A percentile compares a stretch with the other conserved stretches of the same genome.
phyloP scores from a whole-genome alignment of 306 rosid species.

The Comarum palustre region DNA sequence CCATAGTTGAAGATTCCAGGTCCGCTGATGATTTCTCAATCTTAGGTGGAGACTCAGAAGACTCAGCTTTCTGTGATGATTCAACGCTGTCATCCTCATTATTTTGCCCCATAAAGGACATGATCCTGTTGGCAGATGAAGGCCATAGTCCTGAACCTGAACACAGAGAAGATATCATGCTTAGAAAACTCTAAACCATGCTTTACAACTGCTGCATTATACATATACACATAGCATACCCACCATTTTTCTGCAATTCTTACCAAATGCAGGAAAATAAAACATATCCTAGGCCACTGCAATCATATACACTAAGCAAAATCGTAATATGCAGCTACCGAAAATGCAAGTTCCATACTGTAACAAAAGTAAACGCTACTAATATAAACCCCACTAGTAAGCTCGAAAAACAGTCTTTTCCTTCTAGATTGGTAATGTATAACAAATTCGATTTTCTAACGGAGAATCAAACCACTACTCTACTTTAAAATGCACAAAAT shows the following conservation, averaged over 20 bases:
- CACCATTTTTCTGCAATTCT: not conserved
- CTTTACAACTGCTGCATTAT: not conserved
- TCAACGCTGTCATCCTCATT: conserved; percentile 49
- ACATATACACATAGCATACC: not conserved
- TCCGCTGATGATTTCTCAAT: conserved; percentile 38
- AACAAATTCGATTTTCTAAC: not conserved
- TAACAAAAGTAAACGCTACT: not conserved
- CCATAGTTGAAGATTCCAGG: conserved; percentile 32
- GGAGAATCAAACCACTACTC: not conserved
- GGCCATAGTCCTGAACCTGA: conserved; percentile 80
- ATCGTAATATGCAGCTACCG: not conserved
- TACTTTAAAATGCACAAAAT: not conserved
- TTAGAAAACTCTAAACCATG: conserved; percentile 27
- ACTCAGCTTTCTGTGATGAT: conserved; percentile 39
- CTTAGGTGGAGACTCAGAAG: conserved; percentile 39
- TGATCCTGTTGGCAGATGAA: conserved; percentile 54
- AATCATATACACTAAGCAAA: not conserved
- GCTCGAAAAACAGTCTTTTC: not conserved
- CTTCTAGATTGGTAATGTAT: not conserved
- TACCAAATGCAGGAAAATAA: not conserved
- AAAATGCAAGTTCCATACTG: not conserved
- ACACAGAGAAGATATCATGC: conserved; percentile 24
- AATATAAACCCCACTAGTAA: not conserved
- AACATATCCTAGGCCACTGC: not conserved
- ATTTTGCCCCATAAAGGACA: conserved; percentile 70